phyloP scores from a whole-genome alignment of 305 asterid species.

The Rubia tinctorum region DNA sequence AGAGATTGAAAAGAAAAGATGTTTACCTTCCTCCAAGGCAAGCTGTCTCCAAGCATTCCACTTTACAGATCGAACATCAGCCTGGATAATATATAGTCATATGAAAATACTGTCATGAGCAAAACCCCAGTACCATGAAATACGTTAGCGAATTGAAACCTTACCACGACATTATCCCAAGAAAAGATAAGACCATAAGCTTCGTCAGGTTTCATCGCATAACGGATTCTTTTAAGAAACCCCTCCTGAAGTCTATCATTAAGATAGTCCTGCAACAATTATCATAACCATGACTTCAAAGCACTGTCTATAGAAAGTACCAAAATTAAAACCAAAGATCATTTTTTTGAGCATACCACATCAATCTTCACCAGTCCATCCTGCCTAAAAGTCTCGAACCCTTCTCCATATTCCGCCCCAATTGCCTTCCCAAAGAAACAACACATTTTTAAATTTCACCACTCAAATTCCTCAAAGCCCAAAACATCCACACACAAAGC shows the following conservation, averaged over 20 bases:
- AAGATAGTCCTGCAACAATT: constrained; percentile 59
- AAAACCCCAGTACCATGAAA: constrained; percentile 8
- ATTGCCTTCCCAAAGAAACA: constrained; percentile 46
- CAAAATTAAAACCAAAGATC: neutral
- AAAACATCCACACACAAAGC: neutral
- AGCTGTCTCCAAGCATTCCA: constrained; percentile 87
- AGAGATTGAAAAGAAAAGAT: constrained; percentile 6
- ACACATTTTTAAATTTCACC: neutral
- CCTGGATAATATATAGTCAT: constrained; percentile 37
- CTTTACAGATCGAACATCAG: constrained; percentile 66
- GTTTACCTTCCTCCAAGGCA: constrained; percentile 83
- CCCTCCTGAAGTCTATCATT: constrained; percentile 95
- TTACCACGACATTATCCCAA: constrained; percentile 98
- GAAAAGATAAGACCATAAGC: constrained; percentile 97
- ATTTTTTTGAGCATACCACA: constrained; percentile 57
- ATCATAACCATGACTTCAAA: neutral
- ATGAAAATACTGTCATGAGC: neutral
- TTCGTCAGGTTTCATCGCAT: constrained; percentile 98
- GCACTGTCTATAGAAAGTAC: neutral
- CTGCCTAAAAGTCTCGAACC: constrained; percentile 90
- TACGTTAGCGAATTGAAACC: constrained; percentile 16
- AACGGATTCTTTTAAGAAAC: constrained; percentile 84
- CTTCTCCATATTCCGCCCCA: constrained; percentile 99
- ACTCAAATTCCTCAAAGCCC: neutral
- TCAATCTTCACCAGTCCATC: constrained; percentile 94